Percentiles rank a stretch among this genome's conserved stretches.
These are phyloP conservation scores for Allium sativum DNA, from an alignment of 106 monocot species.

Conservation along the genomic window DNA sequence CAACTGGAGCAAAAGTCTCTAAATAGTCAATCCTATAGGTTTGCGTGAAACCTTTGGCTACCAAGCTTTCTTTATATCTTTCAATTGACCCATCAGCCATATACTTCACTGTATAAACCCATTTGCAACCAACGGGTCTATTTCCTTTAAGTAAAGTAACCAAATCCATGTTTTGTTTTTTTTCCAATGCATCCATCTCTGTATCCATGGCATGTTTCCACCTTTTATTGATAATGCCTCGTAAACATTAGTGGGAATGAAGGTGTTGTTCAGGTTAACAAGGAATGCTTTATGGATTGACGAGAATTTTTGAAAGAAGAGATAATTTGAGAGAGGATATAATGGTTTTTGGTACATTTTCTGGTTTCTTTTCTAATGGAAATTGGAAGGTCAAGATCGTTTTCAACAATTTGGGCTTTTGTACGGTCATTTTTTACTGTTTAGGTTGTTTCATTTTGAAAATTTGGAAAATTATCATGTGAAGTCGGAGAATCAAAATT, in stretches of 20 bases:
- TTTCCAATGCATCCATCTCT: conserved; percentile 4
- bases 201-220: background rate
- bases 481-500: background rate
- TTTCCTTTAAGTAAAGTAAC: background rate
- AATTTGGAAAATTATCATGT: too few relatives aligned
- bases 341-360: too few relatives aligned
- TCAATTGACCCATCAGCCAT: background rate
- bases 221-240: background rate
- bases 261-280: background rate
- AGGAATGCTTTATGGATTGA: background rate
- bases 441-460: too few relatives aligned
- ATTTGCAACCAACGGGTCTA: conserved; percentile 2
- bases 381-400: conserved; percentile 5
- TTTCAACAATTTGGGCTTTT: background rate
- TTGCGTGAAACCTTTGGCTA: background rate
- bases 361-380: conserved; percentile 5
- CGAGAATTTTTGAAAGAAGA: background rate
- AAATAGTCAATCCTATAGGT: background rate
- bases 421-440: background rate
- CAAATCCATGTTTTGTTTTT: background rate
- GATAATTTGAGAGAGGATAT: background rate
- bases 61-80: background rate
- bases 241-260: background rate
- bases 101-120: background rate
- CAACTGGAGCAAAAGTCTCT: background rate